Evolutionary conservation across 2,329 filamentous ascomycete species (phyloP).

Genomic region (Botrytis galanthina): DNA sequence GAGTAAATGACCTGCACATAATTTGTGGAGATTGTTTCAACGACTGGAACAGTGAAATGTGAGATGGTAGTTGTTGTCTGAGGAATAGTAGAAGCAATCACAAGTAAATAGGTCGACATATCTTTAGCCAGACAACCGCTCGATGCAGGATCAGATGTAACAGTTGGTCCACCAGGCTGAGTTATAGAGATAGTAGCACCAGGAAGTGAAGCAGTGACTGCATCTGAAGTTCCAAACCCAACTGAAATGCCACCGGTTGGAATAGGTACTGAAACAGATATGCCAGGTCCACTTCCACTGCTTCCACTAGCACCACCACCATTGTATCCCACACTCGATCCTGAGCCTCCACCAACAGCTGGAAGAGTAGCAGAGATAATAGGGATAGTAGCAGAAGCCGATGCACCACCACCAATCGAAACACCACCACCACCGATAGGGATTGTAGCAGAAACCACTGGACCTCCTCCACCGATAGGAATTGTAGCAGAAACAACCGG

Average conservation of each 20-base stretch:
- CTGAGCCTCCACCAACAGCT: background rate
- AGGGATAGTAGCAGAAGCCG: constrained; percentile 6
- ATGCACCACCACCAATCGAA: background rate
- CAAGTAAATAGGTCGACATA: constrained; percentile 3
- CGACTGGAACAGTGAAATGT: background rate
- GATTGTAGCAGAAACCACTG: background rate
- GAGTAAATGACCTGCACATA: constrained; percentile 2
- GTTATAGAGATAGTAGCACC: background rate
- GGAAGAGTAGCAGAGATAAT: background rate
- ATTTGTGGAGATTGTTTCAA: constrained; percentile 6
- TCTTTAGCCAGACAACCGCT: background rate
- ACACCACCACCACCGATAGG: background rate
- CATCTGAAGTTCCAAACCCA: constrained; percentile 12
- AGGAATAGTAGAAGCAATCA: background rate
- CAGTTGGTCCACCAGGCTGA: constrained; percentile 4
- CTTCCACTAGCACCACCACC: background rate
- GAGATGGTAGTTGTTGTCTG: background rate
- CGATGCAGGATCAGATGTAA: background rate
- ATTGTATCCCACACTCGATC: background rate
- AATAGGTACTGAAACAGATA: constrained; percentile 3
- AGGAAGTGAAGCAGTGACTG: background rate
- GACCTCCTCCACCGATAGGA: background rate
- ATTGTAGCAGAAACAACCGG: background rate
- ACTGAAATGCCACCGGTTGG: background rate
- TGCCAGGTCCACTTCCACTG: background rate